Conservation (phyloP, 169 alveolate genomes). For the Eimeria sp. region DNA sequence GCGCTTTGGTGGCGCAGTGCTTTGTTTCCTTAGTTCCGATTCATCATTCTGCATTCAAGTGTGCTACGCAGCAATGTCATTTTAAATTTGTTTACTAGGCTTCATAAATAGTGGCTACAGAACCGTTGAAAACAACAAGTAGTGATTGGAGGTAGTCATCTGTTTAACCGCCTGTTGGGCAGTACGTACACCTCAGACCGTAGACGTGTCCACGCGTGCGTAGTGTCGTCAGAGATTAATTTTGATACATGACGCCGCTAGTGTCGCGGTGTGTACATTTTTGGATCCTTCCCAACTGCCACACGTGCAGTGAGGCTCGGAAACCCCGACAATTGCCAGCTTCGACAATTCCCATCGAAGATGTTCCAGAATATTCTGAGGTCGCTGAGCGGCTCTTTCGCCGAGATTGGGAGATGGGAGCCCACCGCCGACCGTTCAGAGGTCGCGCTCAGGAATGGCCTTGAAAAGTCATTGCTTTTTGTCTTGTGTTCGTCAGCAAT, state of each 20-base stretch:
- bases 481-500: conserved; percentile 72
- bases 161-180: neutral
- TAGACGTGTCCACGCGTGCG: conserved; percentile 2
- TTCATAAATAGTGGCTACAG: neutral
- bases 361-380: conserved; percentile 62
- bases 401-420: conserved; percentile 57
- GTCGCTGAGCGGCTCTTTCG: conserved; percentile 73
- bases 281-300: conserved; percentile 66
- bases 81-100: neutral
- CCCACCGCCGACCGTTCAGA: conserved; percentile 64
- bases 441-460: conserved; percentile 50
- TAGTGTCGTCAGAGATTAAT: conserved; percentile 46
- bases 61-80: neutral
- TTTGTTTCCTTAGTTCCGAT: neutral
- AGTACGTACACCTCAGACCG: conserved; percentile 56
- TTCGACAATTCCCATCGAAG: conserved; percentile 28
- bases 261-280: conserved; percentile 67
- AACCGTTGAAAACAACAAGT: conserved; percentile 27
- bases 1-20: neutral
- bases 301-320: conserved; percentile 64
- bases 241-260: conserved; percentile 48
- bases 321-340: conserved; percentile 28
- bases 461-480: conserved; percentile 53
- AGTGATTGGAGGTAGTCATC: neutral
- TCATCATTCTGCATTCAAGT: neutral